phyloP scores from a whole-genome alignment of 2,329 filamentous ascomycete species.

The Zasmidium angulare region DNA sequence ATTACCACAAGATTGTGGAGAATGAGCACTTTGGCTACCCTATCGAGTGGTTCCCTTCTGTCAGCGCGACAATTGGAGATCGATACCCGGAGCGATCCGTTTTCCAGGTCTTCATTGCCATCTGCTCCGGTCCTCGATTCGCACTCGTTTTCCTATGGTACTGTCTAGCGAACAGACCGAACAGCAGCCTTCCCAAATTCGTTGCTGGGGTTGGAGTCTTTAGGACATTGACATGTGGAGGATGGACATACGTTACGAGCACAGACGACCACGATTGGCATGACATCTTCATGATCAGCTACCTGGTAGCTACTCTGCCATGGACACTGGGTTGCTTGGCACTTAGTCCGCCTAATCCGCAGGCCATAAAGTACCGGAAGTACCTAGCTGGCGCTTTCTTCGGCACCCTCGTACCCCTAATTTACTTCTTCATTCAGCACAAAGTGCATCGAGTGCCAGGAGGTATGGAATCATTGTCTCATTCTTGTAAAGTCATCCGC shows the following conservation, averaged over 20 bases:
- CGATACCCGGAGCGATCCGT: constrained; percentile 94
- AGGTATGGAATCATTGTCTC: constrained; percentile 58
- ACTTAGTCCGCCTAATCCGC: constrained; percentile 79
- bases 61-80: constrained; percentile 83
- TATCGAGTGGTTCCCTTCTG: constrained; percentile 42
- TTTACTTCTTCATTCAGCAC: constrained; percentile 98
- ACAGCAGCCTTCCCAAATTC: constrained; percentile 73
- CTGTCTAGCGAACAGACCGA: constrained; percentile 73
- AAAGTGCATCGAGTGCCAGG: constrained; percentile 92
- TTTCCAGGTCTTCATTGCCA: constrained; percentile 95
- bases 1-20: constrained; percentile 96
- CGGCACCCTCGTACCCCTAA: constrained; percentile 80
- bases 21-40: constrained; percentile 75
- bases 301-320: constrained; percentile 87
- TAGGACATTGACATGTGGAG: constrained; percentile 88
- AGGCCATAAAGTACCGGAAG: constrained; percentile 85
- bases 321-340: constrained; percentile 92
- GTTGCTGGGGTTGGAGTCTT: constrained; percentile 78
- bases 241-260: constrained; percentile 98
- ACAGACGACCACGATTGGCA: constrained; percentile 99
- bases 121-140: constrained; percentile 93
- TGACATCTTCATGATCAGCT: constrained; percentile 99
- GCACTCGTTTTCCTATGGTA: constrained; percentile 90
- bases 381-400: constrained; percentile 82
- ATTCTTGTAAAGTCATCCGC: no score